Conservation (phyloP, 2,329 filamentous ascomycete genomes). For the Curvularia verruculosa region DNA sequence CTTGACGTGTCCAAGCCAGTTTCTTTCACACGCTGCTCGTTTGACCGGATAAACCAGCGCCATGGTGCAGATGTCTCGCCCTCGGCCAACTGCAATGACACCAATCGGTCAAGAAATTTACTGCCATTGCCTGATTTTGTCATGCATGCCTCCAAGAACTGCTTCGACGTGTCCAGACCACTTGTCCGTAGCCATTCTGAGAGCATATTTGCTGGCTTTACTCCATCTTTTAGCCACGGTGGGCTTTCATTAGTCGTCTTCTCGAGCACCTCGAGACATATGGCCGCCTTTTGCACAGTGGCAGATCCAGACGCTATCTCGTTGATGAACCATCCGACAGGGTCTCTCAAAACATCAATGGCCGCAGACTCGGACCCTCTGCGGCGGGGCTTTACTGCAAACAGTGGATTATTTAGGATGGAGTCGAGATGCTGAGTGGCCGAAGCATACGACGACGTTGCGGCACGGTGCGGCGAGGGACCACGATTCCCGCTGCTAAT, state of each 20-base stretch:
- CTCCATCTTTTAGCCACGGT: constrained; percentile 12
- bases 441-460: constrained; percentile 46
- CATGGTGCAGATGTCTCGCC: constrained; percentile 31
- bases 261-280: constrained; percentile 47
- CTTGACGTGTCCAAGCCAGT: constrained; percentile 20
- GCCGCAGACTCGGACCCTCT: constrained; percentile 36
- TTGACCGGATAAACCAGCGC: constrained; percentile 37
- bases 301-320: constrained; percentile 49
- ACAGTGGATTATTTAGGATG: constrained; percentile 59
- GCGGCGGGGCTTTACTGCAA: constrained; percentile 46
- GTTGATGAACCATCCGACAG: constrained; percentile 50
- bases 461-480: constrained; percentile 14
- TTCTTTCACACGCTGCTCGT: constrained; percentile 26
- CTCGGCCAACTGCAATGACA: constrained; percentile 32
- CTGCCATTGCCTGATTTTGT: constrained; percentile 13
- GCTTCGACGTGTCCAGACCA: constrained; percentile 34
- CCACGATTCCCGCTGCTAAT: constrained; percentile 13
- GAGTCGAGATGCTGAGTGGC: constrained; percentile 57
- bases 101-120: constrained; percentile 27
- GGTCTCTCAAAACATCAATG: constrained; percentile 42
- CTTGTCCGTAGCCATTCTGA: constrained; percentile 42
- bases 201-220: constrained; percentile 27
- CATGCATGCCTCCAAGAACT: constrained; percentile 31
- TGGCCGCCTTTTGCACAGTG: constrained; percentile 45
- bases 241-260: constrained; percentile 14